Evolutionary conservation across 306 rosid genomes (phyloP).

Genomic region (Alnus glutinosa): DNA sequence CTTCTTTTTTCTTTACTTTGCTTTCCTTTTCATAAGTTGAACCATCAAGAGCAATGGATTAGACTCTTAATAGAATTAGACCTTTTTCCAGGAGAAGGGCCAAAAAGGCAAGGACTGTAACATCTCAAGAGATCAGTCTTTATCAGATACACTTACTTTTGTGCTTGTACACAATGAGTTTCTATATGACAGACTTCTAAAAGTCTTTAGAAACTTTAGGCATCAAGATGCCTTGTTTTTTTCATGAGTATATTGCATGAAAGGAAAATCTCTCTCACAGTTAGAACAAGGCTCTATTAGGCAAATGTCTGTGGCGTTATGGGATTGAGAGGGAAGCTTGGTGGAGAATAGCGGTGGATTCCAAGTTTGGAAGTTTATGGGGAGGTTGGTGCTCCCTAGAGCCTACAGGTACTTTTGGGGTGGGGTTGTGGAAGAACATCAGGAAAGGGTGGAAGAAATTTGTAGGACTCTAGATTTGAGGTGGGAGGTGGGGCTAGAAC

Average conservation of each 20-base stretch:
- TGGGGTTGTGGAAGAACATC: too few species aligned
- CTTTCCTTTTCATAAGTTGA: slow-evolving; percentile 1
- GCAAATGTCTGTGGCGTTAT: too few species aligned
- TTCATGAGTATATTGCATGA: not conserved
- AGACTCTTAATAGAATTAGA: not conserved
- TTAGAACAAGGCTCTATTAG: too few species aligned
- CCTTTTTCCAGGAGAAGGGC: not conserved
- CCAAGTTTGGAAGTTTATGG: too few species aligned
- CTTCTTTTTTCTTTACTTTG: not conserved
- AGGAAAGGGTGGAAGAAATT: too few species aligned
- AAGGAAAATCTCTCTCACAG: not conserved
- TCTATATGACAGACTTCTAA: not conserved
- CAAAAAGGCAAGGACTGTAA: not conserved
- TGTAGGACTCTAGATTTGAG: too few species aligned
- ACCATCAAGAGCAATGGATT: not conserved
- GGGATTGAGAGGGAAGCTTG: too few species aligned
- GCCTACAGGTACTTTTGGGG: too few species aligned
- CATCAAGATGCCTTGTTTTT: not conserved
- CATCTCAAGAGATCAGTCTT: not conserved
- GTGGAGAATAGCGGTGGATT: too few species aligned
- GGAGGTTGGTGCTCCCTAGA: too few species aligned
- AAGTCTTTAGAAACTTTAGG: not conserved
- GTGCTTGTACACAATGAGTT: not conserved
- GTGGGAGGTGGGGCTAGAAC: too few species aligned
- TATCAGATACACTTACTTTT: not conserved